Conservation (phyloP, 2,329 filamentous ascomycete species). For the Truncatella angustata region DNA sequence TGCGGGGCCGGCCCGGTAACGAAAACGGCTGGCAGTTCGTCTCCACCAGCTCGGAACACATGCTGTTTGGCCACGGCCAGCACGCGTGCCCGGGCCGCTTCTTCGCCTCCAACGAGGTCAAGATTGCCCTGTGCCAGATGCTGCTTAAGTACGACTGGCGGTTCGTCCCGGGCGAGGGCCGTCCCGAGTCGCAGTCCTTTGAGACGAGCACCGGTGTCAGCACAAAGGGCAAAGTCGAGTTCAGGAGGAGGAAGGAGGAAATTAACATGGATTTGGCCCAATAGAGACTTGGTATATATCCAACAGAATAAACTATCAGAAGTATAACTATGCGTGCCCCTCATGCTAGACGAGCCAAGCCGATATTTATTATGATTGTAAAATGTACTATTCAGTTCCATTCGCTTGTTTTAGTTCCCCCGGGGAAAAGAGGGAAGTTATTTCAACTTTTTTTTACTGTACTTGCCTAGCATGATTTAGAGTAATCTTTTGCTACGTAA, state of each 20-base stretch:
- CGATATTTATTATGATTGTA: too few species aligned
- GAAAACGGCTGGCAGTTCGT: constrained; percentile 35
- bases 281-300: neutral
- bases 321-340: too few species aligned
- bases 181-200: constrained; percentile 19
- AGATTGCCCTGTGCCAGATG: constrained; percentile 26
- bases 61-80: constrained; percentile 38
- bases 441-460: too few species aligned
- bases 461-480: too few species aligned
- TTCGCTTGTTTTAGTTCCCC: too few species aligned
- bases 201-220: constrained; percentile 18
- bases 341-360: neutral
- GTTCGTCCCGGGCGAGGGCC: constrained; percentile 22
- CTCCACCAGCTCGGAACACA: constrained; percentile 29
- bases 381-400: too few species aligned
- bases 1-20: constrained; percentile 26
- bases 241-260: constrained; percentile 24
- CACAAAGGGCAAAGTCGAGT: constrained; percentile 23
- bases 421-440: too few species aligned
- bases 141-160: constrained; percentile 32
- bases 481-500: too few species aligned
- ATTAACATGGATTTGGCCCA: constrained; percentile 24
- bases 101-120: constrained; percentile 35
- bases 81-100: constrained; percentile 34
- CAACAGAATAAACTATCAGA: neutral